Evolutionary conservation across 805 yeast genomes (phyloP), one percentile per base, ranked within the genome.

Genomic region (Metschnikowia koreensis): DNA sequence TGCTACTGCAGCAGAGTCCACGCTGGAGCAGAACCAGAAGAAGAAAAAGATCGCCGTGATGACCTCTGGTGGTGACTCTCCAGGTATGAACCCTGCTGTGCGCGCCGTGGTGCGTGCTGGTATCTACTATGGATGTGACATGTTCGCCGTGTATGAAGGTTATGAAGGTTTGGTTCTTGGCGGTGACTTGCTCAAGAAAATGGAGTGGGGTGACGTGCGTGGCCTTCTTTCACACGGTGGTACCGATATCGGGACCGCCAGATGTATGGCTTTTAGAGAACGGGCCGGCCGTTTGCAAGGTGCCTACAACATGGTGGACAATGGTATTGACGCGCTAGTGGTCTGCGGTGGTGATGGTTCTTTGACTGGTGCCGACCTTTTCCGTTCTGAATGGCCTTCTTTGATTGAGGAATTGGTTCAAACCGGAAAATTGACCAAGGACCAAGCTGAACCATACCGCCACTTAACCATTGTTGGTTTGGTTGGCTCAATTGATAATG

Each of bases 281-380:
- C 81, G 96, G 52, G 76, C 79, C 66, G 98, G 98, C 42, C 81
- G 99, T 60, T 79, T 89, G 56, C 71, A 71, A 49, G 97, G 91
- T 22, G 94, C 96, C 53, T 83, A 84, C 65, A 87, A 94, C 67
- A 78, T 94, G 83, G 85, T 94, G 61, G 74, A 77, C 12, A 82
- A 84, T 63, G 98, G 98, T 55, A 92, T 94, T 57, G 97, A 94
- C 65, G 97, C 97, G 1, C 77, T 94, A 53, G 84, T 94, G 55
- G 97, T 94, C 13, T 89, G 97, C 74, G 99, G 99, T 64, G 99
- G 99, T 75, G 99, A 94, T 70, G 99, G 99, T 47, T 92, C 98
- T 1, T 78, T 94, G 56, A 94, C 99, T 1, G 99, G 99, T 64
- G 99, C 99, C 12, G 98, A 94, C 69, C 73, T 87, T 58, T 91